phyloP scores from a whole-genome alignment of 2,329 filamentous ascomycete species.

The Bipolaris zeicola region DNA sequence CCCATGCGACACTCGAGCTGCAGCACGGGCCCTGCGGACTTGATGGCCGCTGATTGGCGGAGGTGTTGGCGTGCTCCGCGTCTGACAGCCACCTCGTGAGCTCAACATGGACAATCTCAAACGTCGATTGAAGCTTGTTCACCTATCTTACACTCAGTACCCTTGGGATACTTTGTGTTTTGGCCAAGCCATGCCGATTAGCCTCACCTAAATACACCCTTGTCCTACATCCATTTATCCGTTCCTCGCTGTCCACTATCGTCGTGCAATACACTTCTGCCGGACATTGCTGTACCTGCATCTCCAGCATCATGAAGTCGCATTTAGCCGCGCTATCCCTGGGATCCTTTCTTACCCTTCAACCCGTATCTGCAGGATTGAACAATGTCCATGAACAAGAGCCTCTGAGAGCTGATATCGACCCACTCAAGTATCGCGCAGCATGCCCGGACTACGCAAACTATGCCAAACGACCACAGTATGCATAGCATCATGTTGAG shows the following conservation, averaged over 20 bases:
- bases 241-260: background rate
- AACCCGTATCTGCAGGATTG: constrained; percentile 14
- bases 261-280: background rate
- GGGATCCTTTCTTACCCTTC: constrained; percentile 15
- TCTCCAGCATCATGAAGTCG: constrained; percentile 25
- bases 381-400: constrained; percentile 33
- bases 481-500: constrained; percentile 36
- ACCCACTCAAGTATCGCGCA: constrained; percentile 44
- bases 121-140: constrained; percentile 1
- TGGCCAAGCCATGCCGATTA: background rate
- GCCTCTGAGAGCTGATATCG: constrained; percentile 35
- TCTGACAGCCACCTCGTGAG: constrained; percentile 25
- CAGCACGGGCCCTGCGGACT: constrained; percentile 19
- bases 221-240: background rate
- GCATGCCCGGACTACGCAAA: constrained; percentile 70
- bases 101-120: constrained; percentile 8
- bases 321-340: constrained; percentile 14
- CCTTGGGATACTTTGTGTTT: background rate
- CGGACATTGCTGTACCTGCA: background rate
- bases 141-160: background rate
- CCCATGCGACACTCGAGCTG: constrained; percentile 5
- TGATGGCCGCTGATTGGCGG: constrained; percentile 21
- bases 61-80: constrained; percentile 10
- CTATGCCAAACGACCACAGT: constrained; percentile 67
- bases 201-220: background rate